Percentiles rank a stretch among this genome's conserved stretches.
These are phyloP conservation scores for Didymella segeticola DNA, from an alignment of 2,329 filamentous ascomycete genomes.

Conservation along the genomic window DNA sequence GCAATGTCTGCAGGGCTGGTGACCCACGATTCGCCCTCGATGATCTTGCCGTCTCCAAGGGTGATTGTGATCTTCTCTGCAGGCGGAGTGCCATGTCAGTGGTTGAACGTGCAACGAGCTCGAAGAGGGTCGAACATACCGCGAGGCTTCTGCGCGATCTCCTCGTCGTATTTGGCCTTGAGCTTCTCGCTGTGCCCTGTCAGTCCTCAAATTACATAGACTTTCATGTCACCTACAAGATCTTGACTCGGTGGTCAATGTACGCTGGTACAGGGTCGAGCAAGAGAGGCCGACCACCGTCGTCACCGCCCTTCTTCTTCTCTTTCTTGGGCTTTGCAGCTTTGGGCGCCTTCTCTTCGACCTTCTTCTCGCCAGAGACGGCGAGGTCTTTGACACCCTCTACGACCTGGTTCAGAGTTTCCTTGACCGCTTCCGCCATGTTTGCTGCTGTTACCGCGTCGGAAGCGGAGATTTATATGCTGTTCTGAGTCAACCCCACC, in stretches of 20 bases:
- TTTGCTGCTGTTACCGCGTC: conserved; percentile 31
- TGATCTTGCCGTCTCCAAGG: conserved; percentile 73
- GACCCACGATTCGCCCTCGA: conserved; percentile 84
- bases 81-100: conserved; percentile 23
- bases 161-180: conserved; percentile 82
- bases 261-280: conserved; percentile 70
- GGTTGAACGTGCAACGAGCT: not conserved
- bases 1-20: conserved; percentile 84
- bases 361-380: conserved; percentile 50
- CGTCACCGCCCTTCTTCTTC: conserved; percentile 49
- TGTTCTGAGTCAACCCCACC: conserved; percentile 37
- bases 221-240: conserved; percentile 63
- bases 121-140: conserved; percentile 31
- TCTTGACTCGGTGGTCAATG: conserved; percentile 79
- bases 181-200: conserved; percentile 67
- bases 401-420: conserved; percentile 58
- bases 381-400: conserved; percentile 68
- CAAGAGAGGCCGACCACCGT: conserved; percentile 55
- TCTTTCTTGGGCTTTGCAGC: conserved; percentile 47
- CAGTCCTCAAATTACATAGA: conserved; percentile 3
- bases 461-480: conserved; percentile 28
- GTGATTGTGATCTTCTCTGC: conserved; percentile 74
- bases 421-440: conserved; percentile 59
- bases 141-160: conserved; percentile 72
- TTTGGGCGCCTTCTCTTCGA: conserved; percentile 34